Conservation (phyloP, 768 basidiomycete species). For the Cubamyces sp. region DNA sequence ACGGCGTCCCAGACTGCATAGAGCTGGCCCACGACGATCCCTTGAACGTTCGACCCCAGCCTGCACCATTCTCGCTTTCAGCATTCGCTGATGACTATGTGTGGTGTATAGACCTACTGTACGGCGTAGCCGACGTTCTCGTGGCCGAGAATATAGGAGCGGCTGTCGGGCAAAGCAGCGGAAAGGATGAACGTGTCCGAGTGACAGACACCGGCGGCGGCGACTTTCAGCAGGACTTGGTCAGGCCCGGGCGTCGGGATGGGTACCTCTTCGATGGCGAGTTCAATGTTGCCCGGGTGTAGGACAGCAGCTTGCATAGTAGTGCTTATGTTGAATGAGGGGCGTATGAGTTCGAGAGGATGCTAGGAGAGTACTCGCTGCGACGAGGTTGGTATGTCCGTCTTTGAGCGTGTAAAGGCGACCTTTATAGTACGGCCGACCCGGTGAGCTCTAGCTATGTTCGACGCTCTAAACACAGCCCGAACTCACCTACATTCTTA, state of each 20-base stretch:
- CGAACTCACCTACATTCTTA: too few relatives aligned
- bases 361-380: background rate
- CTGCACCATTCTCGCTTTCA: background rate
- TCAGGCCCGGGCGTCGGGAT: conserved; percentile 6
- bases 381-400: too few relatives aligned
- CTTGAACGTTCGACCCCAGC: background rate
- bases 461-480: too few relatives aligned
- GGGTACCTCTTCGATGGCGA: conserved; percentile 33
- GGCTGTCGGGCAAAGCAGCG: conserved; percentile 6
- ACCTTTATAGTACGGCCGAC: too few relatives aligned
- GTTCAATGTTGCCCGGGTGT: conserved; percentile 38
- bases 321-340: background rate
- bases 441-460: too few relatives aligned
- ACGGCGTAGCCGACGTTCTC: conserved; percentile 18
- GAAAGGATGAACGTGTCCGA: conserved; percentile 16
- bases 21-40: conserved; percentile 4
- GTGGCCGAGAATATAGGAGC: conserved; percentile 15
- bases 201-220: conserved; percentile 22
- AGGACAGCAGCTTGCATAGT: conserved; percentile 19
- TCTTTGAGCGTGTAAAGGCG: too few relatives aligned
- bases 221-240: conserved; percentile 22
- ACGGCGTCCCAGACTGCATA: conserved; percentile 5
- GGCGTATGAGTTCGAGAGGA: background rate
- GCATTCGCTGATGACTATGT: too few relatives aligned
- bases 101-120: background rate